These are phyloP conservation scores for Diaporthe caulivora DNA, from an alignment of 2,329 filamentous ascomycete species.

Conservation along the genomic window DNA sequence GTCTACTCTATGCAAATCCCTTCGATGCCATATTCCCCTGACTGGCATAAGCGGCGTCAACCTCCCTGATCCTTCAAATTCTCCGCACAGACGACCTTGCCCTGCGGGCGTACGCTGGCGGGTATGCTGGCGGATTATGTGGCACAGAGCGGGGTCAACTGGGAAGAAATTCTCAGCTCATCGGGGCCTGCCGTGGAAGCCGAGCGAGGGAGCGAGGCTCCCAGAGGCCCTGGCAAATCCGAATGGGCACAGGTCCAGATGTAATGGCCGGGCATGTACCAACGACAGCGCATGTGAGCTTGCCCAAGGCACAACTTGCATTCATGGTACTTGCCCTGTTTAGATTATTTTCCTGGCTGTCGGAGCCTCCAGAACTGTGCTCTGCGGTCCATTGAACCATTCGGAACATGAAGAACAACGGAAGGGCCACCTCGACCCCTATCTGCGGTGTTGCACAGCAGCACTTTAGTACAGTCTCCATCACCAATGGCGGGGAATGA, in stretches of 20 bases:
- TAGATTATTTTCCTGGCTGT: rapidly evolving
- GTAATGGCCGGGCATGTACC: too few relatives aligned
- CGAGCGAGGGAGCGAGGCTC: background rate
- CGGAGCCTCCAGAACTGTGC: too few relatives aligned
- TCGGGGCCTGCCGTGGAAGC: too few relatives aligned
- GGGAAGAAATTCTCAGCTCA: too few relatives aligned
- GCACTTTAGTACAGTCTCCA: background rate
- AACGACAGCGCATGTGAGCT: background rate
- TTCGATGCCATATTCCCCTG: too few relatives aligned
- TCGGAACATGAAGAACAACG: background rate
- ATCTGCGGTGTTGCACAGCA: background rate
- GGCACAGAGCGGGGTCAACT: conserved; percentile 10
- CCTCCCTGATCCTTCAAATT: background rate
- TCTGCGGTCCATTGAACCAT: background rate
- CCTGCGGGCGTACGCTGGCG: background rate
- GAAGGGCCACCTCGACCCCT: background rate
- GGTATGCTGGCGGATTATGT: background rate
- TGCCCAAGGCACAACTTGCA: background rate
- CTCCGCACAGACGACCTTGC: background rate
- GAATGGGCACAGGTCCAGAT: too few relatives aligned
- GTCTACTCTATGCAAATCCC: too few relatives aligned
- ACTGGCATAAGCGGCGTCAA: background rate
- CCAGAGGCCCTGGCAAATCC: background rate
- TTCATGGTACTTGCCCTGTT: background rate
- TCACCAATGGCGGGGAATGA: background rate